phyloP scores from a whole-genome alignment of 768 basidiomycete species.

The Macrolepiota dolichaula region DNA sequence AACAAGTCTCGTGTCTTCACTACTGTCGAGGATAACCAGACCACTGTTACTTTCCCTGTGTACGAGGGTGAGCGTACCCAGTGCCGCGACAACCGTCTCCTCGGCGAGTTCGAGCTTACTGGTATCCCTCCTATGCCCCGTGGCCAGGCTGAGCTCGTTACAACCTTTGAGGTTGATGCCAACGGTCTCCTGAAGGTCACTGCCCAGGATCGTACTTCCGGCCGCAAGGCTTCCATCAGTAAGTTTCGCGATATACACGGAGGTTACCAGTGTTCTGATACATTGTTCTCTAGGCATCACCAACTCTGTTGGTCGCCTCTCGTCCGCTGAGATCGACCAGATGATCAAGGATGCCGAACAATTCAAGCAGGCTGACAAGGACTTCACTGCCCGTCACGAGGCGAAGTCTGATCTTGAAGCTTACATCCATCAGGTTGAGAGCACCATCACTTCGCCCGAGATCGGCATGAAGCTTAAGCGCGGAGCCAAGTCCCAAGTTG shows the following conservation, averaged over 20 bases:
- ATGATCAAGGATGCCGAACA: conserved; percentile 99
- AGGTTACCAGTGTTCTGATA: conserved; percentile 4
- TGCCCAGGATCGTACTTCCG: conserved; percentile 96
- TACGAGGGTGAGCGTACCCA: conserved; percentile 99
- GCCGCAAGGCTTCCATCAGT: conserved; percentile 98
- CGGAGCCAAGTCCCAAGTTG: conserved; percentile 90
- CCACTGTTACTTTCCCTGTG: conserved; percentile 99
- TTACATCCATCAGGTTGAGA: conserved; percentile 96
- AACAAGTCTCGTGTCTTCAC: conserved; percentile 99
- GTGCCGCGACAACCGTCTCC: conserved; percentile 98
- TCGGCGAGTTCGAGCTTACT: conserved; percentile 98
- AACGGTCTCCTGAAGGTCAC: conserved; percentile 99
- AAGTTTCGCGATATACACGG: conserved; percentile 26
- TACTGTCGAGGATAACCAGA: conserved; percentile 99
- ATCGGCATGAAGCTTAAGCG: conserved; percentile 99
- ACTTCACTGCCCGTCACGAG: conserved; percentile 97
- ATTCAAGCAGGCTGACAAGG: conserved; percentile 95
- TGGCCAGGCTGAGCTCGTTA: conserved; percentile 98
- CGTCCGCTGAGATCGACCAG: conserved; percentile 96
- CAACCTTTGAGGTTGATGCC: conserved; percentile 99
- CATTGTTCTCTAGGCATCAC: conserved; percentile 67
- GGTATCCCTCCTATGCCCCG: conserved; percentile 99
- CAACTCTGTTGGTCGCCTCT: conserved; percentile 99
- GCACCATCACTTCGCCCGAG: conserved; percentile 93
- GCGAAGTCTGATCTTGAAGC: conserved; percentile 98